Conservation (phyloP, 768 basidiomycete genomes). For the Boletus bicolor region DNA sequence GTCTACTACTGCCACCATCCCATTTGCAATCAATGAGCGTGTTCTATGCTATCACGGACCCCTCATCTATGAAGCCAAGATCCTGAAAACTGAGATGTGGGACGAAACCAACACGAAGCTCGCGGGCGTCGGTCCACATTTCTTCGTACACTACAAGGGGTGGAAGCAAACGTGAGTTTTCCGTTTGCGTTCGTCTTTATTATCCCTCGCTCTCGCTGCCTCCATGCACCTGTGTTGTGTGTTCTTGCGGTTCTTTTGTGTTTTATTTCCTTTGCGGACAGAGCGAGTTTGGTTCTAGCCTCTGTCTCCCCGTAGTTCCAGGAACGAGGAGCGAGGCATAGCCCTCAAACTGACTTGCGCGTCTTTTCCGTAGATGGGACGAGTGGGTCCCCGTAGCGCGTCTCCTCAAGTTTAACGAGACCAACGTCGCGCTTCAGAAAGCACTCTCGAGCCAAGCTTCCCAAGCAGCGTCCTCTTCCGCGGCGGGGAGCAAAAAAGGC, state of each 20-base stretch:
- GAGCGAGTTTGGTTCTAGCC: background rate
- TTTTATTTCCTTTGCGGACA: background rate
- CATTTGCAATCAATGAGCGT: conserved; percentile 64
- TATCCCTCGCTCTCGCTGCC: background rate
- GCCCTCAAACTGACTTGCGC: background rate
- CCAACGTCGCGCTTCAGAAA: conserved; percentile 77
- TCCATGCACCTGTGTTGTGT: background rate
- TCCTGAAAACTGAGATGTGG: conserved; percentile 67
- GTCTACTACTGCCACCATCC: conserved; percentile 19
- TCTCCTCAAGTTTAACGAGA: conserved; percentile 81
- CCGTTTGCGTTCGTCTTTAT: background rate
- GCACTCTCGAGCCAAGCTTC: conserved; percentile 47
- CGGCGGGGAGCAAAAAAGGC: conserved; percentile 28
- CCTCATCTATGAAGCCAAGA: conserved; percentile 92
- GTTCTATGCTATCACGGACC: conserved; percentile 95
- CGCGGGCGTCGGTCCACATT: conserved; percentile 71
- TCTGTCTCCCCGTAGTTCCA: background rate
- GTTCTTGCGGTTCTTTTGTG: background rate
- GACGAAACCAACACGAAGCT: conserved; percentile 60
- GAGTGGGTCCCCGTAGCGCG: conserved; percentile 79
- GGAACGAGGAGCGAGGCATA: background rate
- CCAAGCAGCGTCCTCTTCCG: conserved; percentile 39
- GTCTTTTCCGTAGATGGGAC: conserved; percentile 6
- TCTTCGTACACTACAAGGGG: conserved; percentile 97
- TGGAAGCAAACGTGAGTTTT: conserved; percentile 91